Percentiles rank a stretch among this genome's conserved stretches.
phyloP scores from a whole-genome alignment of 306 rosid species.

The Castanospermum australe region DNA sequence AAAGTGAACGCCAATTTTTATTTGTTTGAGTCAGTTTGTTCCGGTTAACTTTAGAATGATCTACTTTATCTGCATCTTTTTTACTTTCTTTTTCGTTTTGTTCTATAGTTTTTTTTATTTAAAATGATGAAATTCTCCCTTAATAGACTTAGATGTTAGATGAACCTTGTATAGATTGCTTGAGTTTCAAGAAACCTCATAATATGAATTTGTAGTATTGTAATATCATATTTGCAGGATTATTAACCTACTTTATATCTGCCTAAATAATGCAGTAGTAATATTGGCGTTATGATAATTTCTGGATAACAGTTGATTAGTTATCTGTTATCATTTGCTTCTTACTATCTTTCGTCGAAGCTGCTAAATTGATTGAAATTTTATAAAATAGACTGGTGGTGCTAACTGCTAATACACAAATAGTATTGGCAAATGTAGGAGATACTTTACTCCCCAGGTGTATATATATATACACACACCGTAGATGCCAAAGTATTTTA shows the following conservation, averaged over 20 bases:
- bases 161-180: constrained; percentile 39
- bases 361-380: too few species aligned
- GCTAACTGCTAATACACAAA: too few species aligned
- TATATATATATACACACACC: too few species aligned
- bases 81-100: neutral
- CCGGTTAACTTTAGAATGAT: constrained; percentile 30
- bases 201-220: constrained; percentile 15
- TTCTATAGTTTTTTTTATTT: neutral
- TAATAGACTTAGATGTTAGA: constrained; percentile 16
- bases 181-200: constrained; percentile 33
- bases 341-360: too few species aligned
- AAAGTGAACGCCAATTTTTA: constrained; percentile 24
- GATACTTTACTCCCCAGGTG: too few species aligned
- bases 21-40: constrained; percentile 35
- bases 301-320: neutral
- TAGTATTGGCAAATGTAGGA: too few species aligned
- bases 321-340: too few species aligned
- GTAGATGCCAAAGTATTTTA: too few species aligned
- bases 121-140: constrained; percentile 24
- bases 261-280: neutral
- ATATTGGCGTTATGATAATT: neutral
- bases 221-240: constrained; percentile 4
- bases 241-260: neutral
- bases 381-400: too few species aligned
- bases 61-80: constrained; percentile 5